Evolutionary conservation across 2,329 filamentous ascomycete species (phyloP).

Genomic region (Dactylellina parvicollis): DNA sequence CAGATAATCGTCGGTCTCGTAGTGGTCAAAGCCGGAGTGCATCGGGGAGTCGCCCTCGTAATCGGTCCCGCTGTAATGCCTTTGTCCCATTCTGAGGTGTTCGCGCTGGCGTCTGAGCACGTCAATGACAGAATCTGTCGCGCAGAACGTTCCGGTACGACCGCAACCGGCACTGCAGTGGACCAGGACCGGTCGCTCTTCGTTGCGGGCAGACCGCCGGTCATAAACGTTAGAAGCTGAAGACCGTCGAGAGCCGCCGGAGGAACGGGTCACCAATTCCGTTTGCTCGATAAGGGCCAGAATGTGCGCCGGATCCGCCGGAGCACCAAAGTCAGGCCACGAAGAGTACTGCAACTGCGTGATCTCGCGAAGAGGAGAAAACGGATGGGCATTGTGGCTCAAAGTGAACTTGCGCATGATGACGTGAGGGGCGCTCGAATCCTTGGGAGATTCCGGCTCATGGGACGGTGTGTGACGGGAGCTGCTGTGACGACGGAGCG

Average conservation of each 20-base stretch:
- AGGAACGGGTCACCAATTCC: constrained; percentile 71
- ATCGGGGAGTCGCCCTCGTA: constrained; percentile 58
- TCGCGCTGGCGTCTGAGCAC: constrained; percentile 86
- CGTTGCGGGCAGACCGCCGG: constrained; percentile 52
- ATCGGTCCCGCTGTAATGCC: constrained; percentile 56
- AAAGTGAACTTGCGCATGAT: constrained; percentile 88
- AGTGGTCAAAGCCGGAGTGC: constrained; percentile 54
- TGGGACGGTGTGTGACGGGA: constrained; percentile 45
- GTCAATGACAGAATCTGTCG: constrained; percentile 93
- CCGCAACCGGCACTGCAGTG: constrained; percentile 97
- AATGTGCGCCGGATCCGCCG: constrained; percentile 86
- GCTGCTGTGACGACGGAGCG: constrained; percentile 44
- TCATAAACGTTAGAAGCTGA: constrained; percentile 59
- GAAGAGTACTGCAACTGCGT: constrained; percentile 92
- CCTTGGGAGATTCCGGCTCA: constrained; percentile 50
- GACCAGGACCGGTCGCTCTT: constrained; percentile 78
- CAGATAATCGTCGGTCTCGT: constrained; percentile 69
- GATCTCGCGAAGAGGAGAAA: constrained; percentile 86
- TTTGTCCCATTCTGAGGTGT: constrained; percentile 39
- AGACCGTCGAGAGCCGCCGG: constrained; percentile 45
- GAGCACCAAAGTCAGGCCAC: constrained; percentile 98
- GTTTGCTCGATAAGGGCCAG: constrained; percentile 86
- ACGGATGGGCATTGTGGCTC: constrained; percentile 78
- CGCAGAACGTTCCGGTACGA: constrained; percentile 94
- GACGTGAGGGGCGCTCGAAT: constrained; percentile 75